Evolutionary conservation across 768 basidiomycete species (phyloP).

Genomic region (Tephrocybe rancida): DNA sequence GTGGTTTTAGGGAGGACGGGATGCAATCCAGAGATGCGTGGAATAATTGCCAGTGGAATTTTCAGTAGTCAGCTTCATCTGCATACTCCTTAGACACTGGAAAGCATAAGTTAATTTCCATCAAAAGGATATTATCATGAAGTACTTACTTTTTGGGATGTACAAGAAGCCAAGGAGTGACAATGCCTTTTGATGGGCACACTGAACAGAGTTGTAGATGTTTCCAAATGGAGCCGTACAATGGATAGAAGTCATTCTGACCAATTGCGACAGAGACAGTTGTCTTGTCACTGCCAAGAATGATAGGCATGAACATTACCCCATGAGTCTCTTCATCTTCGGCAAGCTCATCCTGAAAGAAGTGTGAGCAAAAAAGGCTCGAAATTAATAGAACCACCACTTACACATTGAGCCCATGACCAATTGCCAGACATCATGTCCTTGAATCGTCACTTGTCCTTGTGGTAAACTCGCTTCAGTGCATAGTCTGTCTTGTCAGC

Average conservation of each 20-base stretch:
- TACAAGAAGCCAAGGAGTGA: conserved; percentile 17
- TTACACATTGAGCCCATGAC: conserved; percentile 24
- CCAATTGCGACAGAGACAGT: conserved; percentile 28
- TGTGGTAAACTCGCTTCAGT: conserved; percentile 19
- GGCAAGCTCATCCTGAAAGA: conserved; percentile 9
- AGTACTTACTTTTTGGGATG: conserved; percentile 25
- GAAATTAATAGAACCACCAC: neutral
- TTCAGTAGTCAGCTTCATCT: conserved; percentile 11
- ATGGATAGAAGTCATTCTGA: conserved; percentile 11
- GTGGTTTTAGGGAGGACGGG: conserved; percentile 17
- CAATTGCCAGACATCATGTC: conserved; percentile 27
- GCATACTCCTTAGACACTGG: conserved; percentile 6
- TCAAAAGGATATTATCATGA: neutral
- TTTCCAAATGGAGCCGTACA: conserved; percentile 11
- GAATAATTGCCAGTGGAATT: conserved; percentile 22
- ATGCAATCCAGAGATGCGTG: conserved; percentile 23
- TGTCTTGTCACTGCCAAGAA: conserved; percentile 30
- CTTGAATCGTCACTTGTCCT: conserved; percentile 13
- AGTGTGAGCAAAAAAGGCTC: neutral
- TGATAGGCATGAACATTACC: conserved; percentile 19
- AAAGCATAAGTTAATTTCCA: neutral
- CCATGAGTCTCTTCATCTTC: conserved; percentile 13
- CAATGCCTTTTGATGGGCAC: conserved; percentile 20
- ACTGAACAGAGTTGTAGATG: conserved; percentile 8
- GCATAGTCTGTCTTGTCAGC: conserved; percentile 19